Base-by-base conservation (phyloP, 352 stramenopile species). In the Hyaloperonospora arabidopsidis region DNA sequence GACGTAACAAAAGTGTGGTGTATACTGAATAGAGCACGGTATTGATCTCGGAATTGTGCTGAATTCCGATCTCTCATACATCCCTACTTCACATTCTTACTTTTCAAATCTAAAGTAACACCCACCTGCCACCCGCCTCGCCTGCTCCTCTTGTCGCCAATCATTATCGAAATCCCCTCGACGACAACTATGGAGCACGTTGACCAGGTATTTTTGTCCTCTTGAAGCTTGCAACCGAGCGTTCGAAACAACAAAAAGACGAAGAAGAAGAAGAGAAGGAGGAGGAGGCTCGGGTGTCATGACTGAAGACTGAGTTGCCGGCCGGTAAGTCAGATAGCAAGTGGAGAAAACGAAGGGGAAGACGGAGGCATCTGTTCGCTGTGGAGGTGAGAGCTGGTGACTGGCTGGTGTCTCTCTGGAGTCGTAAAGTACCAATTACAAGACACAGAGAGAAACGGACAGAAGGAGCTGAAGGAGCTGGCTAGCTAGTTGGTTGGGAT, bases 171-270 rank as follows among this genome's bases (percentile, higher is more conserved):
- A 74, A 29, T 68, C 58, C 66, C 65, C 64, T 72, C 61, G 66
- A 71, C 72, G 65, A 69, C 45, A 25, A 86, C 67, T 61, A 88
- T 88, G 78, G 78, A 88, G 75, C 78, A 88, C 76, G 69, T 88
- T 80, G 78, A 88, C 54, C 78, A 88, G 77, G 78, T 88, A 88
- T 49, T 34, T 49, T 41, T n/a, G 19, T 45, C 52, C 22, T 13
- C n/a, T 14, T 49, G 32, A 49, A 52, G 21, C 3, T 34, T 18
- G 13, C 5, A 8, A 49, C 40, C 40, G 23, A 48, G 19, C 34
- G 17, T n/a, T 18, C 19, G 4, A 19, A 1, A 8, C 4, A 18
- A 17, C 17, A 15, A 18, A 15, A n/a, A n/a, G 11, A 18, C n/a
- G 40, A 15, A 18, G 15, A n/a, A n/a, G 11, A 19, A n/a, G 10